These are phyloP conservation scores for Biscogniauxia sp. DNA, from an alignment of 2,329 filamentous ascomycete genomes.

Conservation along the genomic window DNA sequence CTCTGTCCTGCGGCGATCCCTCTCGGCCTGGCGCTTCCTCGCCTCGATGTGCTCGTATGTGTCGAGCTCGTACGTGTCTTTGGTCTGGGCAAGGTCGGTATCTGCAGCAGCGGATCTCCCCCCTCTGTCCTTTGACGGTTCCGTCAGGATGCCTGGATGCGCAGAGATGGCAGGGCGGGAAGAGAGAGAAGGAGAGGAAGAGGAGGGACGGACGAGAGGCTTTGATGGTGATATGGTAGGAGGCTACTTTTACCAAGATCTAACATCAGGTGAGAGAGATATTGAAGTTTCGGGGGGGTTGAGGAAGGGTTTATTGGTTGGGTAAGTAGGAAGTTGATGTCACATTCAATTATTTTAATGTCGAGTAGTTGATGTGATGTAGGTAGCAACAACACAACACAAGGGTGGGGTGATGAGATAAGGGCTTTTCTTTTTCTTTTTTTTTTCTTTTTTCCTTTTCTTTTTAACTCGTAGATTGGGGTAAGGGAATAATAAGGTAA, in stretches of 20 bases:
- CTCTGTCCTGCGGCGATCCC: constrained; percentile 34
- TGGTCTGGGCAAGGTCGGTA: background rate
- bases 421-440: too few relatives aligned
- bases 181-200: constrained; percentile 27
- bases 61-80: constrained; percentile 32
- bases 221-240: constrained; percentile 28
- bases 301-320: background rate
- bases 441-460: too few relatives aligned
- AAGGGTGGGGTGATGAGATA: too few relatives aligned
- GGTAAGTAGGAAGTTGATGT: too few relatives aligned
- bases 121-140: constrained; percentile 25
- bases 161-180: constrained; percentile 22
- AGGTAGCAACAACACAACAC: background rate
- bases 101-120: constrained; percentile 19
- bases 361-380: background rate
- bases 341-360: too few relatives aligned
- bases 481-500: too few relatives aligned
- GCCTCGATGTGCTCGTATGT: constrained; percentile 37
- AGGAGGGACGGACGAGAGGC: constrained; percentile 28
- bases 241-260: background rate
- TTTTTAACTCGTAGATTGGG: too few relatives aligned
- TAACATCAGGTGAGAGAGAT: background rate
- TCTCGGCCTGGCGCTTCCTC: constrained; percentile 30
- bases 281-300: background rate
- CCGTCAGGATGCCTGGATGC: constrained; percentile 20